These are phyloP conservation scores for Pythium periplocum DNA, from an alignment of 352 stramenopile species.

Conservation along the genomic window DNA sequence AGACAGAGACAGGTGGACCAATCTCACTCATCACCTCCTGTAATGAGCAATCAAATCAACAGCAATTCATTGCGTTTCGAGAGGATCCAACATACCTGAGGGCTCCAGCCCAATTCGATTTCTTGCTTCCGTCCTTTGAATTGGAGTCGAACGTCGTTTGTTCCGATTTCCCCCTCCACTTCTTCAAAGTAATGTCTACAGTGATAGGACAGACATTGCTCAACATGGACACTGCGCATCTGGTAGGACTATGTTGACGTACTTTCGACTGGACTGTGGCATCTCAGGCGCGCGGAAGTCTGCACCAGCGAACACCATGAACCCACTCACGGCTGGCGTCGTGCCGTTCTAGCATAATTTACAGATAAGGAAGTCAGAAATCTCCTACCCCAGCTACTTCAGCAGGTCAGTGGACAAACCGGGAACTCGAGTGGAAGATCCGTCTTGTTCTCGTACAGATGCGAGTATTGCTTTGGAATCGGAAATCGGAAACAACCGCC, in stretches of 20 bases:
- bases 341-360: slow-evolving; percentile 45
- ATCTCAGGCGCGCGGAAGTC: slow-evolving; percentile 32
- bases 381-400: too few species aligned
- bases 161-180: slow-evolving; percentile 46
- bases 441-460: slow-evolving; percentile 72
- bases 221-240: background rate
- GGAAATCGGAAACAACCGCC: slow-evolving; percentile 71
- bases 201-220: background rate
- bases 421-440: slow-evolving; percentile 80
- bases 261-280: slow-evolving; percentile 50
- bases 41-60: background rate
- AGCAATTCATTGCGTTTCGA: background rate
- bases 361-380: too few species aligned
- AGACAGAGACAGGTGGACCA: slow-evolving; percentile 66
- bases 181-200: slow-evolving; percentile 71
- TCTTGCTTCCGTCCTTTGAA: slow-evolving; percentile 63
- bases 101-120: slow-evolving; percentile 72
- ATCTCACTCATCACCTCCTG: slow-evolving; percentile 77
- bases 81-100: slow-evolving; percentile 42
- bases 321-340: slow-evolving; percentile 61
- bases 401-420: slow-evolving; percentile 21
- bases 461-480: slow-evolving; percentile 63
- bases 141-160: slow-evolving; percentile 27
- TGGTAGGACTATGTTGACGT: background rate
- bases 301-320: slow-evolving; percentile 63